Conservation (phyloP, 176 grass and related monocot genomes). For the Chloris gayana region DNA sequence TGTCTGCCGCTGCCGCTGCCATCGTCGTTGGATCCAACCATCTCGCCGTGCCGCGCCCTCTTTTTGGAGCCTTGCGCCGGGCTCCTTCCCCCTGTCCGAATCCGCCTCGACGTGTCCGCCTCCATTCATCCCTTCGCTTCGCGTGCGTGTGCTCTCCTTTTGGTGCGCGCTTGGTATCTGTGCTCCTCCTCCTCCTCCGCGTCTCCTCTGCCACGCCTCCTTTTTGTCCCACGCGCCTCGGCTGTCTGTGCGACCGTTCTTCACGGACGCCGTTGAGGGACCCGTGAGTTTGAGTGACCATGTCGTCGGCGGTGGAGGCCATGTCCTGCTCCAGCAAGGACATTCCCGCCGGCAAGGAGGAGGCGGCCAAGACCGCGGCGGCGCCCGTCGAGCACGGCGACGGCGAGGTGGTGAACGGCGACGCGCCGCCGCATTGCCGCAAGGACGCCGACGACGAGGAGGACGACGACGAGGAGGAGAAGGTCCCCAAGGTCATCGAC, state of each 20-base stretch:
- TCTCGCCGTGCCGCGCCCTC: constrained; percentile 14
- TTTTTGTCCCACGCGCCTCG: constrained; percentile 31
- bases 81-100: constrained; percentile 26
- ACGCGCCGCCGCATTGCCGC: constrained; percentile 40
- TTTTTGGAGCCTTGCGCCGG: constrained; percentile 55
- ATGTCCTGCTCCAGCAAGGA: constrained; percentile 54
- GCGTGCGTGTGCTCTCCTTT: constrained; percentile 35
- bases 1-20: constrained; percentile 28
- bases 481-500: constrained; percentile 60
- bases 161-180: constrained; percentile 41
- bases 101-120: constrained; percentile 39
- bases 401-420: constrained; percentile 36
- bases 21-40: constrained; percentile 56
- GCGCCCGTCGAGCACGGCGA: constrained; percentile 17
- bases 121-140: constrained; percentile 6
- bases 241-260: constrained; percentile 12
- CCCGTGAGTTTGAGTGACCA: constrained; percentile 29
- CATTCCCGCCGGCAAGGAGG: constrained; percentile 41
- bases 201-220: constrained; percentile 18
- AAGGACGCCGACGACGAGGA: constrained; percentile 36
- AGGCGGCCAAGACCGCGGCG: constrained; percentile 13
- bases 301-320: constrained; percentile 85
- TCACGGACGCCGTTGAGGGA: constrained; percentile 14
- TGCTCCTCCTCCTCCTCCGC: constrained; percentile 23
- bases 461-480: constrained; percentile 68